A percentile compares a stretch with the other conserved stretches of the same genome.
These are phyloP conservation scores for Lentinula edodes DNA, from an alignment of 768 basidiomycete species.

Conservation along the genomic window DNA sequence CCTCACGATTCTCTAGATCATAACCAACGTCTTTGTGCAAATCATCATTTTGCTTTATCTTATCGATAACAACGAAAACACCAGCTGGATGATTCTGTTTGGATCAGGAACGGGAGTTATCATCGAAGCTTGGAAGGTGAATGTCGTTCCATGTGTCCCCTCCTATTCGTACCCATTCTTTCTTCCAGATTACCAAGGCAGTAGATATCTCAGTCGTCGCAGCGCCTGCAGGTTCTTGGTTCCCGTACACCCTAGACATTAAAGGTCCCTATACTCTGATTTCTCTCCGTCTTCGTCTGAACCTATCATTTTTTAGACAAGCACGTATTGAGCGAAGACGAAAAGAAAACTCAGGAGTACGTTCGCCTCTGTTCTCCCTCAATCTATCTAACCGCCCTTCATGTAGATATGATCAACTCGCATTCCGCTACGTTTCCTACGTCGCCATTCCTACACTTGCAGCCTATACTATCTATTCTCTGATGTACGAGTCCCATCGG, in stretches of 20 bases:
- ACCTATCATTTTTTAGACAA: constrained; percentile 55
- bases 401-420: constrained; percentile 79
- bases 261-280: constrained; percentile 48
- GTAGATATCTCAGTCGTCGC: constrained; percentile 76
- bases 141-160: constrained; percentile 10
- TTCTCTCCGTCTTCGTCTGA: constrained; percentile 8
- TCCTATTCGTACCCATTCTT: constrained; percentile 12
- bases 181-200: constrained; percentile 72
- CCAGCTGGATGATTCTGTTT: constrained; percentile 96
- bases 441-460: constrained; percentile 78
- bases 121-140: constrained; percentile 92
- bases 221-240: constrained; percentile 47
- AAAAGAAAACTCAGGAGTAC: constrained; percentile 96
- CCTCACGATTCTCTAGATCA: constrained; percentile 34
- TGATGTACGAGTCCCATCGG: constrained; percentile 77
- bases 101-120: constrained; percentile 77
- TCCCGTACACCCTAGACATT: constrained; percentile 80
- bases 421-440: constrained; percentile 93
- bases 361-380: constrained; percentile 13
- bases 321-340: constrained; percentile 93
- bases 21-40: constrained; percentile 95
- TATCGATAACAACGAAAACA: constrained; percentile 92
- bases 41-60: constrained; percentile 87
- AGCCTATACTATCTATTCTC: constrained; percentile 74
- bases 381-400: background rate